Base-by-base conservation (phyloP, 208 protist species). In the Leptomonas seymouri region DNA sequence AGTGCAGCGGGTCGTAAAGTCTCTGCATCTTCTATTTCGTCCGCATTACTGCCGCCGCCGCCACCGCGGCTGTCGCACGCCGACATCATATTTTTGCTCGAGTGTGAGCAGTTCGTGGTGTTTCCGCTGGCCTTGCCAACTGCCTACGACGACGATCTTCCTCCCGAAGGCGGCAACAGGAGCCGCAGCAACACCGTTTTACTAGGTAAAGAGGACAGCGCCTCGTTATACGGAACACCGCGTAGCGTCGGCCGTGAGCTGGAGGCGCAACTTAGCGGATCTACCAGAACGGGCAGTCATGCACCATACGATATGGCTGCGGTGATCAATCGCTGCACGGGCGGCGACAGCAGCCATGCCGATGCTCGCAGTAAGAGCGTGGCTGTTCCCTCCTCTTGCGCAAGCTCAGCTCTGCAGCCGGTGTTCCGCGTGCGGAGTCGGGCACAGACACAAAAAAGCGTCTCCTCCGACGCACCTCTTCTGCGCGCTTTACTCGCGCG, bases 21-120 rank as follows among this genome's bases (percentile, higher is more conserved):
- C 9, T 27, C 2, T 39, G n/a, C 58, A 3, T 39, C 51, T n/a
- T 53, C 23, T 50, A n/a, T 46, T 15, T 18, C 15, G 11, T 42
- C 31, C 0, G 46, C 53, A 16, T 34, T 28, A 7, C 49, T 7
- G 45, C 20, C 21, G 21, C 28, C 25, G 16, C 55, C 21, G 27
- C 71, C 71, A 20, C 70, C 71, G 50, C 66, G 69, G 21, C 74
- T 87, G 18, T 81, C 73, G 8, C 74, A 84, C 46, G 56, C 73
- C 5, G 78, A 84, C 39, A 58, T 87, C n/a, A 36, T 87, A 8
- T 67, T 79, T 41, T 45, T 81, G 48, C 67, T 87, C 8, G 78
- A 84, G 64, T 59, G 59, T 21, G 73, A 79, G 45, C 78, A 81
- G 39, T 87, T 87, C 44, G 68, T 84, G 0, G 73, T 81, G 3